Percentiles rank a stretch among this genome's conserved stretches.
Evolutionary conservation across 345 rosid species (phyloP).

Genomic region (Capsella bursapastoris): DNA sequence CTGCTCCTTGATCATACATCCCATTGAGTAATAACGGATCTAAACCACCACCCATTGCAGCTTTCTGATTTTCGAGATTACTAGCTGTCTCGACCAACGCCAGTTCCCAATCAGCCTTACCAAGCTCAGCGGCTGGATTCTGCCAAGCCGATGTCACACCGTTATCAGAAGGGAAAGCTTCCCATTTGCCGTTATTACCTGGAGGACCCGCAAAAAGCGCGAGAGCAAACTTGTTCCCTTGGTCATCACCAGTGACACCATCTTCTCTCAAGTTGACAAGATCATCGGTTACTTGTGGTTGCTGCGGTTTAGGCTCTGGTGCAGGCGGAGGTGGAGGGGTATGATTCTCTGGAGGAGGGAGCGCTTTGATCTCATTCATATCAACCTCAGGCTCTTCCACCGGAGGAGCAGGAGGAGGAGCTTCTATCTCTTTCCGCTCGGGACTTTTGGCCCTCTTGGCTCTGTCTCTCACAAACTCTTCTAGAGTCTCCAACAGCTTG

Average conservation of each 20-base stretch:
- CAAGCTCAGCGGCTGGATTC: slow-evolving; percentile 74
- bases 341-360: slow-evolving; percentile 73
- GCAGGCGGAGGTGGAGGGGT: slow-evolving; percentile 60
- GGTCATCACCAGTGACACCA: slow-evolving; percentile 64
- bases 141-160: slow-evolving; percentile 85
- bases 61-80: slow-evolving; percentile 68
- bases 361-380: slow-evolving; percentile 78
- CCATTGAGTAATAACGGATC: slow-evolving; percentile 83
- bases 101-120: slow-evolving; percentile 87
- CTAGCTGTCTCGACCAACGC: slow-evolving; percentile 91
- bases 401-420: slow-evolving; percentile 47
- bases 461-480: slow-evolving; percentile 85
- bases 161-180: slow-evolving; percentile 74
- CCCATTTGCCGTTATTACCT: slow-evolving; percentile 65
- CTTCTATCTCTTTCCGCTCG: slow-evolving; percentile 61
- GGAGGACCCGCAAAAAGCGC: slow-evolving; percentile 80
- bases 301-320: slow-evolving; percentile 49
- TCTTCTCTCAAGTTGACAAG: slow-evolving; percentile 86
- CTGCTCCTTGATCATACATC: slow-evolving; percentile 90
- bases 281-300: slow-evolving; percentile 61
- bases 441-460: slow-evolving; percentile 77
- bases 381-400: slow-evolving; percentile 56
- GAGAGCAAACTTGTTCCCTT: slow-evolving; percentile 75
- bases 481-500: slow-evolving; percentile 78
- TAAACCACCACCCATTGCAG: slow-evolving; percentile 83